phyloP scores from a whole-genome alignment of 352 stramenopile species.

The Pythium phragmitis region DNA sequence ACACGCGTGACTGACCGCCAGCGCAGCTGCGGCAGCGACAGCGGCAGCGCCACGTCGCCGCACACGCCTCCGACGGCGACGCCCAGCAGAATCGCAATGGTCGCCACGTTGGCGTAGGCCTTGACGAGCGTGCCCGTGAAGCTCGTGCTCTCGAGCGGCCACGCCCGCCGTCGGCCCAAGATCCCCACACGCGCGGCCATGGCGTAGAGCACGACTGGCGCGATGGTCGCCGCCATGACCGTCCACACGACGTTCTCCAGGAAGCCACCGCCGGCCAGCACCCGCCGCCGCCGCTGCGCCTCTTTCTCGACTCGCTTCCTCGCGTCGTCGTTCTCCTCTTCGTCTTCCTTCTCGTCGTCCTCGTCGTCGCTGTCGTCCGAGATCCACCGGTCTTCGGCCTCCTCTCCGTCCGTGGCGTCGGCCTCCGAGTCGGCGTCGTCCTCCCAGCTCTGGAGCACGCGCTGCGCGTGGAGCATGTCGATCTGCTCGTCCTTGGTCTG shows the following conservation, averaged over 20 bases:
- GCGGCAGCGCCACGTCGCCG: conserved; percentile 3
- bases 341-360: conserved; percentile 9
- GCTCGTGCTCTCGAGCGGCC: conserved; percentile 29
- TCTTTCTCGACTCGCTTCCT: not conserved
- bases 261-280: conserved; percentile 25
- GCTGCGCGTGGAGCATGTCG: conserved; percentile 57
- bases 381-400: conserved; percentile 27
- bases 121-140: conserved; percentile 21
- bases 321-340: conserved; percentile 3
- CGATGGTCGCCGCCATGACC: conserved; percentile 33
- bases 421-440: conserved; percentile 37
- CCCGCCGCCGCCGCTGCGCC: not conserved
- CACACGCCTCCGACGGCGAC: conserved; percentile 12
- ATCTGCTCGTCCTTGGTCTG: conserved; percentile 84
- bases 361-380: conserved; percentile 17
- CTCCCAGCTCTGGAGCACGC: conserved; percentile 53
- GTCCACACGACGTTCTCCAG: conserved; percentile 66
- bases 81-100: conserved; percentile 18
- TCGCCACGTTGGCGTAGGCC: conserved; percentile 24
- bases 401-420: conserved; percentile 18
- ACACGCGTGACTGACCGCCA: conserved; percentile 15
- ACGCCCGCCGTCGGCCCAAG: conserved; percentile 6
- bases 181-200: conserved; percentile 1
- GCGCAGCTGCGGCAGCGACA: conserved; percentile 8
- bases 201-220: conserved; percentile 51